Base-by-base conservation (phyloP, 2,329 filamentous ascomycete genomes). In the Cladosporium austrohemisphaericum region DNA sequence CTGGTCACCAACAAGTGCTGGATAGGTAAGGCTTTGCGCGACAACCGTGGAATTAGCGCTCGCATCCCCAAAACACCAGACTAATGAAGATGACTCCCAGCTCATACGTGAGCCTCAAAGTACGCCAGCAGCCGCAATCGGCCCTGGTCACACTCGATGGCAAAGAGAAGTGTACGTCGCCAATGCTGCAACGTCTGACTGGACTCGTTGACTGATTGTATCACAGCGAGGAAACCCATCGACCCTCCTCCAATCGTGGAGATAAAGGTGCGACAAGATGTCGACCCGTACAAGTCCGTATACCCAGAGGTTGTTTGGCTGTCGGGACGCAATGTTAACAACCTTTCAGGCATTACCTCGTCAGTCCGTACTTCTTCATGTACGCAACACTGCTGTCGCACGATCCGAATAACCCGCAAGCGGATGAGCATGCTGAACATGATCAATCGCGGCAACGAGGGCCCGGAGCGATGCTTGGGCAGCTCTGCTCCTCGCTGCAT, bases 201-300 rank as follows among this genome's bases (percentile, higher is more conserved):
- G 19, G 25, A 41, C 32, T 35, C 19, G 22, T 26, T 47, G 26
- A 44, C 49, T 51, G 43, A 55, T 43, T 25, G 31, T 32, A 41
- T 40, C 23, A 40, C 33, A 87, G 86, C 88, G 62, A 84, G 89
- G 57, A 94, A 94, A 68, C 88, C 89, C 6, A 81, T 95, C 61
- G 89, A 95, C 65, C 89, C 91, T 44, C 89, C 89, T 10, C 89
- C 89, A 33, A 87, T 95, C 59, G 74, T 95, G 37, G 83, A 92
- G 69, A 76, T 95, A 38, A 68, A 70, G 67, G 79, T 83, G 50
- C 41, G 80, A 81, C 63, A 74, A 77, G 14, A 69, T 37, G 32
- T 49, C n/a, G 50, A 52, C 38, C 36, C 46, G 25, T 37, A 22
- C 38, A 50, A 47, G 50, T 52, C 18, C 10, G 50, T 49, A 16